Evolutionary conservation across 371 early-diverging fungal species (phyloP), one percentile per base, ranked within the genome.

Genomic region (Phascolomyces articulosus): DNA sequence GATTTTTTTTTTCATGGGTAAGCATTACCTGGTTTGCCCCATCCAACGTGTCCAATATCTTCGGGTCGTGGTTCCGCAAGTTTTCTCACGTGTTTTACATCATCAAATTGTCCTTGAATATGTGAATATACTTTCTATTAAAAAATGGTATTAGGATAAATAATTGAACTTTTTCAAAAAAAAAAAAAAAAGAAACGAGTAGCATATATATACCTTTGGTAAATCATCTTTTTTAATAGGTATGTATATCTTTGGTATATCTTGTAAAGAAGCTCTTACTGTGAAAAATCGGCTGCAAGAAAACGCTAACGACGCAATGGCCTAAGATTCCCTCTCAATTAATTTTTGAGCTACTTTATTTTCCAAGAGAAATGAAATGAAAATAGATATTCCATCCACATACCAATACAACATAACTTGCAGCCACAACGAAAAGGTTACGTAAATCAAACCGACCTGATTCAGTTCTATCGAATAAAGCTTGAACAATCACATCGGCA

Each of bases 221-320:
- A 90, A 59, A 66, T 92, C 90, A 27, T 82, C 81, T 24, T 77
- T 71, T 59, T 86, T 84, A 60, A 89, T 89, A 15, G 90, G 90
- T 60, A 90, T 79, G 67, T 87, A 86, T 0, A 85, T 65, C 64
- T 90, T 90, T n/a, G 92, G 92, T 41, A 90, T 90, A 53, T 85
- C 86, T 58, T 81, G 79, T 15, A 89, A 65, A 4, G 88, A 82
- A 8, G 80, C 51, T 57, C 85, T 77, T 16, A 85, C 83, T 7
- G 86, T 80, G 10, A 90, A 61, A 55, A 85, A 69, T 18, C 88
- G 82, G 60, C 84, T 85, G 55, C 85, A 87, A 13, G 82, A 79
- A 65, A 85, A 84, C 8, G 85, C 68, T 8, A 85, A 68, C 10
- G 85, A 58, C 13, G 71, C 72, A 18, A 80, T 47, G 16, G 78